Evolutionary conservation across 441 rosid genomes (phyloP).

Genomic region (Arabidopsis lyrata): DNA sequence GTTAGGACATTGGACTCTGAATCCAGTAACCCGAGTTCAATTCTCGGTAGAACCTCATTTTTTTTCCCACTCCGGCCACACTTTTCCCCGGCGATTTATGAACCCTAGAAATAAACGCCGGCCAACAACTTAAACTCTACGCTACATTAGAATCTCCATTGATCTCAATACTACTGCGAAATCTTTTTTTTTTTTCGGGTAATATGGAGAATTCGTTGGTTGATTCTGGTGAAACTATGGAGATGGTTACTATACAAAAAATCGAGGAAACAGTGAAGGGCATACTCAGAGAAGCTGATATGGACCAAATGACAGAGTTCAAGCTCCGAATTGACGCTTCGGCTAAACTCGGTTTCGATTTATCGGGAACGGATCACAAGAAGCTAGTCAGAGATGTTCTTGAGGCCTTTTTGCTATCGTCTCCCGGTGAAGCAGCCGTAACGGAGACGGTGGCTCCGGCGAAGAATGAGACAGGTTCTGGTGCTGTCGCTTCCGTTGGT

Average conservation of each 20-base stretch:
- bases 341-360: constrained; percentile 63
- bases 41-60: constrained; percentile 47
- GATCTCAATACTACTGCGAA: not conserved
- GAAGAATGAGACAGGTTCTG: constrained; percentile 27
- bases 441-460: constrained; percentile 26
- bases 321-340: constrained; percentile 66
- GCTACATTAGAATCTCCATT: not conserved
- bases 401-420: constrained; percentile 68
- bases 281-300: constrained; percentile 60
- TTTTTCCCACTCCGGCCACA: not conserved
- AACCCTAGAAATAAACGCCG: constrained; percentile 35
- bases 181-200: not conserved
- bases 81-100: constrained; percentile 15
- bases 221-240: constrained; percentile 46
- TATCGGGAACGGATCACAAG: constrained; percentile 51
- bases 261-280: constrained; percentile 64
- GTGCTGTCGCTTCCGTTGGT: constrained; percentile 2
- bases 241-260: constrained; percentile 44
- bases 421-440: constrained; percentile 35
- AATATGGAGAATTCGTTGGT: constrained; percentile 17
- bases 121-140: not conserved
- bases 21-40: constrained; percentile 33
- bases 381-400: constrained; percentile 62
- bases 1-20: constrained; percentile 48
- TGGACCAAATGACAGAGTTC: constrained; percentile 77